A percentile compares a stretch with the other conserved stretches of the same genome.
Conservation (phyloP, 129 eudicot genomes). For the Tagetes patula region DNA sequence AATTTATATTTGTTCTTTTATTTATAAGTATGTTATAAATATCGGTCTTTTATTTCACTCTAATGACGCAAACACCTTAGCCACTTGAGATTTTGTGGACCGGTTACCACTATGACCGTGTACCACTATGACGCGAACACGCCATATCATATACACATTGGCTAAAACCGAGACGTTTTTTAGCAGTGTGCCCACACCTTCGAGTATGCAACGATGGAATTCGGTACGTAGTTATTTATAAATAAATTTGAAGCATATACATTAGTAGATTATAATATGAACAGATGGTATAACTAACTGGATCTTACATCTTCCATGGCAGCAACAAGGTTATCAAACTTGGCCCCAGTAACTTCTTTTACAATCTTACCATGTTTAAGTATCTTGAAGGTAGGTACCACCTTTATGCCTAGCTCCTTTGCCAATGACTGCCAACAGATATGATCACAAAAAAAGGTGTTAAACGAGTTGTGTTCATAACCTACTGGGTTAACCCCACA, state of each 20-base stretch:
- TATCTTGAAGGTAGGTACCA: slow-evolving; percentile 96
- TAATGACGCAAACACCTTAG: too few species aligned
- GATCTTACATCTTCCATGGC: slow-evolving; percentile 70
- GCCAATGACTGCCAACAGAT: slow-evolving; percentile 66
- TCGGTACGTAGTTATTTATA: not conserved
- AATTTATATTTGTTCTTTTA: too few species aligned
- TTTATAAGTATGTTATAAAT: too few species aligned
- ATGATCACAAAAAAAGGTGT: too few species aligned
- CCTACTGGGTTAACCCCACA: too few species aligned
- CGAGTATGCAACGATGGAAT: slow-evolving; percentile 4
- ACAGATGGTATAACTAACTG: slow-evolving; percentile 28
- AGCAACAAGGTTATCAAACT: slow-evolving; percentile 61
- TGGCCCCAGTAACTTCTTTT: slow-evolving; percentile 89
- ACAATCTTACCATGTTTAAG: slow-evolving; percentile 66
- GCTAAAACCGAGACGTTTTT: not conserved
- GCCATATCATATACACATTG: not conserved
- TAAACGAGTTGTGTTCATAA: too few species aligned
- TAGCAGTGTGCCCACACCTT: not conserved
- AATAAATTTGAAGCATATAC: slow-evolving; percentile 6
- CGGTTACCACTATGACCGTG: too few species aligned
- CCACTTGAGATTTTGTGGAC: too few species aligned
- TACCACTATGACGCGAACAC: too few species aligned
- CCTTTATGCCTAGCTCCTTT: slow-evolving; percentile 84
- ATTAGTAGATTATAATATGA: slow-evolving; percentile 23
- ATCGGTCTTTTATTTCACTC: too few species aligned